Percentiles rank a stretch among this genome's conserved stretches.
Evolutionary conservation across 306 rosid genomes (phyloP).

Genomic region (Castanospermum australe): DNA sequence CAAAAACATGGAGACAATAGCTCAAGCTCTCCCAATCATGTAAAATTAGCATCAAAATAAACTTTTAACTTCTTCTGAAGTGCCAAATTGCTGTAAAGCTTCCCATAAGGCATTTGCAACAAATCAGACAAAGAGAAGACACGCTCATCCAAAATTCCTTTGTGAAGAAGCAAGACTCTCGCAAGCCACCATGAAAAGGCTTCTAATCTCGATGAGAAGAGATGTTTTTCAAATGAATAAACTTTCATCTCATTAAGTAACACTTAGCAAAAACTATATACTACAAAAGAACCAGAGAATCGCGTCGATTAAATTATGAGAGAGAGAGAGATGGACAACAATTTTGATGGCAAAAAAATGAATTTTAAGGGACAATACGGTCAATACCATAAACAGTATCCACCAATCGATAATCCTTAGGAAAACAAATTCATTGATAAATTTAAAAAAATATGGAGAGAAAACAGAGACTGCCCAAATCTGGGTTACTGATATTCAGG

Average conservation of each 20-base stretch:
- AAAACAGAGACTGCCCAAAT: neutral
- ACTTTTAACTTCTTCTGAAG: conserved; percentile 47
- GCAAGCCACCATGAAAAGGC: conserved; percentile 89
- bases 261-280: conserved; percentile 88
- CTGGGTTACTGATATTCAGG: neutral
- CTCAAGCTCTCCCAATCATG: conserved; percentile 46
- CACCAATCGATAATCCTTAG: neutral
- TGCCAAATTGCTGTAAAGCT: conserved; percentile 55
- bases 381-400: neutral
- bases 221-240: conserved; percentile 36
- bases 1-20: conserved; percentile 65
- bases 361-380: neutral
- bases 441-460: no score
- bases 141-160: conserved; percentile 79
- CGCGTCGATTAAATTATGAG: neutral
- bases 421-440: no score
- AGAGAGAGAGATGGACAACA: neutral
- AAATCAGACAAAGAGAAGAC: conserved; percentile 79
- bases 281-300: conserved; percentile 43
- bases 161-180: conserved; percentile 69
- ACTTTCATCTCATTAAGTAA: conserved; percentile 68
- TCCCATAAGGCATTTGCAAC: conserved; percentile 64
- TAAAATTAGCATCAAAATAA: conserved; percentile 70
- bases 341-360: neutral
- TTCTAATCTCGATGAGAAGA: conserved; percentile 49